These are phyloP conservation scores for Solanum hybrid DNA, from an alignment of 305 asterid genomes.

Conservation along the genomic window DNA sequence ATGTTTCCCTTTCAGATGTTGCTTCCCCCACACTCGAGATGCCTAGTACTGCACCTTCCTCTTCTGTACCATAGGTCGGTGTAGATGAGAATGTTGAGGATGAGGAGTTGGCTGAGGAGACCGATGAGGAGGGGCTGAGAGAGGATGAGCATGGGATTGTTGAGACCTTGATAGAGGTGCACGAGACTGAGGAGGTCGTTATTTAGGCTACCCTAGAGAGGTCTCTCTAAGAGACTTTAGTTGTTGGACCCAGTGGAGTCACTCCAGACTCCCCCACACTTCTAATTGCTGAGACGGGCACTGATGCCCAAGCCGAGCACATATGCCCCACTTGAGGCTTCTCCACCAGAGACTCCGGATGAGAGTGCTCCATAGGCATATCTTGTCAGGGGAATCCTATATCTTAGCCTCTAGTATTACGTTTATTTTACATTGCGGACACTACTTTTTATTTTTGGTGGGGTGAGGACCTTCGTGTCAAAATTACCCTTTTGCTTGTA, in stretches of 20 bases:
- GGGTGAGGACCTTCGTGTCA: background rate
- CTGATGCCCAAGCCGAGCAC: background rate
- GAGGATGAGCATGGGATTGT: background rate
- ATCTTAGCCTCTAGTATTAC: background rate
- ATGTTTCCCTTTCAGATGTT: background rate
- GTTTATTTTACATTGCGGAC: background rate
- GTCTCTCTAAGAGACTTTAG: background rate
- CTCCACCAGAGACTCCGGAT: background rate
- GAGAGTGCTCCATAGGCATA: background rate
- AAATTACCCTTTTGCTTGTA: background rate
- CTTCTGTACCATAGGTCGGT: background rate
- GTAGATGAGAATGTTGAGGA: background rate
- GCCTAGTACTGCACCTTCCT: background rate
- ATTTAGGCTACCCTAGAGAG: background rate
- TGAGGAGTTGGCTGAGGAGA: background rate
- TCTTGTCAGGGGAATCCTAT: background rate
- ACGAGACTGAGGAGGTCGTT: background rate
- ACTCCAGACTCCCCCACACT: background rate
- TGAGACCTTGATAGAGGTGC: background rate
- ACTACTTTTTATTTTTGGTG: background rate
- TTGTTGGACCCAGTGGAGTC: background rate
- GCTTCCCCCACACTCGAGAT: background rate
- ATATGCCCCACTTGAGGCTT: background rate
- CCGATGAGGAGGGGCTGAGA: too few relatives aligned
- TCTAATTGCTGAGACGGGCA: background rate